A percentile compares a stretch with the other conserved stretches of the same genome.
Conservation (phyloP, 306 rosid genomes). For the Lotus japonicus region DNA sequence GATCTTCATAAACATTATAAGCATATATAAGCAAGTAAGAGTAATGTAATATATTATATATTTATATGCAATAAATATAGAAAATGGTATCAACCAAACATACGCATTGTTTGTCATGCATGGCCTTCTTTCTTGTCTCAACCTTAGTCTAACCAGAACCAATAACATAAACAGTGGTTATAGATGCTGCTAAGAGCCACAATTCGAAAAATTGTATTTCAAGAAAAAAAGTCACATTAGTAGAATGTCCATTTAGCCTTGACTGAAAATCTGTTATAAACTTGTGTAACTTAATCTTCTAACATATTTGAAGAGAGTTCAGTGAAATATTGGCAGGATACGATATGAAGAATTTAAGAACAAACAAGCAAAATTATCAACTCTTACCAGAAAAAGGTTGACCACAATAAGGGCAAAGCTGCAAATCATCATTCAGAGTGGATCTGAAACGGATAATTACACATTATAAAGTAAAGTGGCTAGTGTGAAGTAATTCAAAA, state of each 20-base stretch:
- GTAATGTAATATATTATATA: no score
- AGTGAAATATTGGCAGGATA: background rate
- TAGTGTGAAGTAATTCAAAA: slow-evolving; percentile 1
- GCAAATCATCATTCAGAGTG: slow-evolving; percentile 66
- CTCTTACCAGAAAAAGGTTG: slow-evolving; percentile 85
- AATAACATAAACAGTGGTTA: background rate
- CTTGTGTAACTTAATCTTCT: background rate
- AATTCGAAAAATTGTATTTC: background rate
- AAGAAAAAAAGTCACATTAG: background rate
- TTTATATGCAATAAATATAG: background rate
- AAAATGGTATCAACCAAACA: background rate
- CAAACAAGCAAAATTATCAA: background rate
- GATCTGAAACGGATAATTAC: slow-evolving; percentile 48
- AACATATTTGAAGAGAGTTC: background rate
- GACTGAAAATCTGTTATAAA: background rate
- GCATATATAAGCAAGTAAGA: background rate
- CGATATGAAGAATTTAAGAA: background rate
- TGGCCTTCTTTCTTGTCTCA: background rate
- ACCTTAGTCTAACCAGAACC: background rate
- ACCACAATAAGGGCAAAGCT: slow-evolving; percentile 84
- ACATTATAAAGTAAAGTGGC: background rate
- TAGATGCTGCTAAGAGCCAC: background rate
- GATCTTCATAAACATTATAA: background rate
- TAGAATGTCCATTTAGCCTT: background rate
- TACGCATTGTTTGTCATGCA: background rate